Evolutionary conservation across 2,329 filamentous ascomycete species (phyloP), one percentile per base, ranked within the genome.

Genomic region (Hansfordia pulvinata): DNA sequence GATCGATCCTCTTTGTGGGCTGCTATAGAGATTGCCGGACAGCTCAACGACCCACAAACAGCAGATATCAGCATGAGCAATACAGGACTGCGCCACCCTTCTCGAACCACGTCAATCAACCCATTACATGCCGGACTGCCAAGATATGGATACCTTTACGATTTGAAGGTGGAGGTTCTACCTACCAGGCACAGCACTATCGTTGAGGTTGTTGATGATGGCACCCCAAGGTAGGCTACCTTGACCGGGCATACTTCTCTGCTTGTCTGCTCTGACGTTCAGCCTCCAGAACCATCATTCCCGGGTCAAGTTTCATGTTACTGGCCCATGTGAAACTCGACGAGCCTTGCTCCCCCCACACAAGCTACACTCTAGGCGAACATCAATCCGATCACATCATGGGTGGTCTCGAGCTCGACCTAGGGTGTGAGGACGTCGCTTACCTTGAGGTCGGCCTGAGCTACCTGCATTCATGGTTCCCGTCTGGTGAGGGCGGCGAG

Each of bases 361-460:
- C 28, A 5, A 29, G 28, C 10, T 29, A 31, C 7, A 47, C 56
- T 27, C 17, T n/a, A n/a, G n/a, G 39, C 7, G 48, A 49, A 17
- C 52, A 58, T 24, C 57, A 51, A 20, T 62, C 69, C 0, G 66
- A 74, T 9, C 56, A 65, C 20, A 49, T 76, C 17, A 69, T 77
- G 10, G 58, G 66, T 14, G 66, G 74, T 30, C 52, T 76, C 8
- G 67, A 76, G 38, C n/a, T n/a, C n/a, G n/a, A n/a, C n/a, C n/a
- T n/a, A n/a, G n/a, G n/a, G n/a, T n/a, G n/a, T n/a, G n/a, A n/a
- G n/a, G n/a, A n/a, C n/a, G n/a, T n/a, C n/a, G n/a, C n/a, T n/a
- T n/a, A n/a, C n/a, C n/a, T n/a, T n/a, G n/a, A n/a, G n/a, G n/a
- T n/a, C n/a, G n/a, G n/a, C n/a, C n/a, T n/a, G n/a, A n/a, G n/a